Conservation (phyloP, 345 rosid genomes). For the Linum trigynum region DNA sequence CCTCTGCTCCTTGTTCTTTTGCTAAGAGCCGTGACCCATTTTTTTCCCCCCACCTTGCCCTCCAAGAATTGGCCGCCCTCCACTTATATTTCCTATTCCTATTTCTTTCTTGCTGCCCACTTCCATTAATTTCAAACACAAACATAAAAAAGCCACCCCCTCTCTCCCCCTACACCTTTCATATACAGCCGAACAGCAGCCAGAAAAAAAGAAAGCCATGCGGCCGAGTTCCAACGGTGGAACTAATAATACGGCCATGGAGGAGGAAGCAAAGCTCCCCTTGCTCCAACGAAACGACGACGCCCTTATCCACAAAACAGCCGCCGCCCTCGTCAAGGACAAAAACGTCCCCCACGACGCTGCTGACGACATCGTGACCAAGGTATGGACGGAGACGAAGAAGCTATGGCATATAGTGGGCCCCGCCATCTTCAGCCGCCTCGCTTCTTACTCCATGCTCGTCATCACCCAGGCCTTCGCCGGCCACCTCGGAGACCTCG, state of each 20-base stretch:
- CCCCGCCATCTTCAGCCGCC: slow-evolving; percentile 69
- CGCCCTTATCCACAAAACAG: neutral
- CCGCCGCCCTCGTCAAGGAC: neutral
- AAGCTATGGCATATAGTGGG: slow-evolving; percentile 85
- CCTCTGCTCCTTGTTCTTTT: neutral
- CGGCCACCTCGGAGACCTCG: slow-evolving; percentile 85
- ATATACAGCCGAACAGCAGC: neutral
- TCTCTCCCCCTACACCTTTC: too few relatives aligned
- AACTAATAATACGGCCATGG: too few relatives aligned
- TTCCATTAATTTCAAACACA: too few relatives aligned
- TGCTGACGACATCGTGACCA: slow-evolving; percentile 16
- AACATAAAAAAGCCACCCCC: too few relatives aligned
- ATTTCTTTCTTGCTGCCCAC: too few relatives aligned
- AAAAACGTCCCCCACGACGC: slow-evolving; percentile 5
- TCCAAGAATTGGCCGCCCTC: neutral
- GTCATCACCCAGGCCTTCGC: slow-evolving; percentile 93
- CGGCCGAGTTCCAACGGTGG: neutral
- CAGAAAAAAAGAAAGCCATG: neutral
- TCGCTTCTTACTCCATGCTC: slow-evolving; percentile 68
- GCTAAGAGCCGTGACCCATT: neutral
- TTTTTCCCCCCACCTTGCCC: neutral
- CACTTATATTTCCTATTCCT: too few relatives aligned
- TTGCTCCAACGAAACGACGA: slow-evolving; percentile 9
- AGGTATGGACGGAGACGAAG: slow-evolving; percentile 63
- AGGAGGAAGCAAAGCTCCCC: slow-evolving; percentile 28